These are phyloP conservation scores for Syzygium aqueum DNA, from an alignment of 345 rosid species.

Conservation along the genomic window DNA sequence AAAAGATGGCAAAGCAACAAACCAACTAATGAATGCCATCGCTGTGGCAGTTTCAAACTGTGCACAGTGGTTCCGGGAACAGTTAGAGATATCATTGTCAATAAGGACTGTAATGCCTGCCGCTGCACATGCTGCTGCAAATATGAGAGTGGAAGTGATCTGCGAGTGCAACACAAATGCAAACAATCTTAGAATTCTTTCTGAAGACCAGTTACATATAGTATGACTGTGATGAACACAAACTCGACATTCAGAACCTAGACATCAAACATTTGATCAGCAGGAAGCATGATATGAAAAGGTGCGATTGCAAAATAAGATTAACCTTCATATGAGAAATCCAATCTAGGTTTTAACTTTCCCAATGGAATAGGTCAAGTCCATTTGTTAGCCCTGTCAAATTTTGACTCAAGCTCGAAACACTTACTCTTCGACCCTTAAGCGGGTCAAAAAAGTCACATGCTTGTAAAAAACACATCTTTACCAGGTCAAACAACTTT, in stretches of 20 bases:
- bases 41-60: constrained; percentile 72
- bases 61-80: constrained; percentile 42
- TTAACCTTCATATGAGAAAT: not conserved
- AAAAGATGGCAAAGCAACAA: constrained; percentile 54
- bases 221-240: too few relatives aligned
- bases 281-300: not conserved
- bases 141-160: constrained; percentile 66
- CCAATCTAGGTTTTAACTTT: not conserved
- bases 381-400: not conserved
- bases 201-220: not conserved
- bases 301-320: not conserved
- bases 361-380: not conserved
- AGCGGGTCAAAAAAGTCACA: not conserved
- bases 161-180: constrained; percentile 11
- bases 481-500: not conserved
- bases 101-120: constrained; percentile 81
- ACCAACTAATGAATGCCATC: constrained; percentile 73
- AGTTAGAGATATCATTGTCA: constrained; percentile 54
- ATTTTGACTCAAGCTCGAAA: not conserved
- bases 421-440: not conserved
- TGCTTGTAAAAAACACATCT: not conserved
- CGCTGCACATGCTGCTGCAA: constrained; percentile 78
- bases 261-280: not conserved
- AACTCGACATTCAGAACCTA: not conserved
- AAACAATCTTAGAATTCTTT: not conserved